These are phyloP conservation scores for Gymnopilus junonius DNA, from an alignment of 768 basidiomycete genomes.

Conservation along the genomic window DNA sequence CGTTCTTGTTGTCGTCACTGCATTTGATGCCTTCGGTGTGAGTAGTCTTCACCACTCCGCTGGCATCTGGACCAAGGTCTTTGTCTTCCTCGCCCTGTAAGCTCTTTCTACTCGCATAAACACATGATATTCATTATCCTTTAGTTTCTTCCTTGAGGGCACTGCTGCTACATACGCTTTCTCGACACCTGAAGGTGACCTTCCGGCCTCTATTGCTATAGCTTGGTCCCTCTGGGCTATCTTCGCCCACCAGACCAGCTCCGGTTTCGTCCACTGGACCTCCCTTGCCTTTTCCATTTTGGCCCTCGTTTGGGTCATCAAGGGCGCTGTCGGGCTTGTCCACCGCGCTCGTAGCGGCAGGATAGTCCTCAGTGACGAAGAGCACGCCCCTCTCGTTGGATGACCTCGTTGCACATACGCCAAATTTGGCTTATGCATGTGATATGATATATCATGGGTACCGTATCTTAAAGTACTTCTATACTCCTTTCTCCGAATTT, in stretches of 20 bases:
- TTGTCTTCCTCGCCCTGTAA: slow-evolving; percentile 90
- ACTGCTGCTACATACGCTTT: slow-evolving; percentile 96
- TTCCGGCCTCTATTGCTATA: slow-evolving; percentile 91
- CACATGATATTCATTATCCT: slow-evolving; percentile 8
- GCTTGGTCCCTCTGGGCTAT: slow-evolving; percentile 95
- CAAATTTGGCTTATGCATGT: background rate
- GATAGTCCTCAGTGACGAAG: slow-evolving; percentile 80
- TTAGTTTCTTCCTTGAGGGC: slow-evolving; percentile 90
- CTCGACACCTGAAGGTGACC: slow-evolving; percentile 86
- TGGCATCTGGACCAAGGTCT: slow-evolving; percentile 92
- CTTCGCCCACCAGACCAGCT: slow-evolving; percentile 71
- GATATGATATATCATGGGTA: background rate
- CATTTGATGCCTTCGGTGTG: slow-evolving; percentile 89
- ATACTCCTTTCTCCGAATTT: background rate
- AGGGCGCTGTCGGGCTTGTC: slow-evolving; percentile 66
- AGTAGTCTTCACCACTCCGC: slow-evolving; percentile 65
- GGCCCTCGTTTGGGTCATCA: slow-evolving; percentile 82
- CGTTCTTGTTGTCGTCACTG: slow-evolving; percentile 79
- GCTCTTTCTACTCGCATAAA: slow-evolving; percentile 31
- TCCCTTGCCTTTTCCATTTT: slow-evolving; percentile 86
- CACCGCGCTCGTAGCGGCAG: slow-evolving; percentile 50
- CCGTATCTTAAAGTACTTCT: background rate
- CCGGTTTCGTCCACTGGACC: slow-evolving; percentile 88
- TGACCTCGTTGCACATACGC: slow-evolving; percentile 14
- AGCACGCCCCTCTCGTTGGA: slow-evolving; percentile 81